Evolutionary conservation across 2,329 filamentous ascomycete genomes (phyloP).

Genomic region (Neofusicoccum cordaticola): DNA sequence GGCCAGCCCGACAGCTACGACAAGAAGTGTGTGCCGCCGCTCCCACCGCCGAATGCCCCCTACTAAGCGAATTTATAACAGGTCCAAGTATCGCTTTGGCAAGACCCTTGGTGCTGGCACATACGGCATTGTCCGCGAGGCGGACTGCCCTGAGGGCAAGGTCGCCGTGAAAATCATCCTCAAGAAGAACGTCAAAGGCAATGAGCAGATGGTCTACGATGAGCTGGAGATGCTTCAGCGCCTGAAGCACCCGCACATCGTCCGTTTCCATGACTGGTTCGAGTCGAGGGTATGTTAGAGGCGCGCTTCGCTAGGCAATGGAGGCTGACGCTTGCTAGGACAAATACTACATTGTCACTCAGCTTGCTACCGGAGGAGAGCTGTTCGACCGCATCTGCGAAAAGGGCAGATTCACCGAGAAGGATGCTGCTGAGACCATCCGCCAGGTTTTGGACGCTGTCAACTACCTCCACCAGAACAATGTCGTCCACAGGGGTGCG

Average conservation of each 20-base stretch:
- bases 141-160: constrained; percentile 78
- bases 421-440: constrained; percentile 94
- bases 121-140: constrained; percentile 96
- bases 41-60: constrained; percentile 1
- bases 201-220: constrained; percentile 98
- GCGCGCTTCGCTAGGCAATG: background rate
- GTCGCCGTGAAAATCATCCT: constrained; percentile 98
- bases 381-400: constrained; percentile 98
- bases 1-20: constrained; percentile 98
- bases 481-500: constrained; percentile 91
- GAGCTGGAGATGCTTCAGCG: constrained; percentile 91
- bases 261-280: constrained; percentile 98
- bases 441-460: constrained; percentile 90
- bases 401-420: constrained; percentile 96
- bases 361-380: constrained; percentile 92
- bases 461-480: constrained; percentile 88
- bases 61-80: constrained; percentile 38
- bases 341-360: constrained; percentile 99
- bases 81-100: constrained; percentile 86
- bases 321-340: constrained; percentile 57
- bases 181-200: constrained; percentile 98
- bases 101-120: constrained; percentile 93
- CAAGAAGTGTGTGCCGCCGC: constrained; percentile 69
- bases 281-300: constrained; percentile 75
- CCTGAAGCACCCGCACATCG: constrained; percentile 91